A percentile compares a stretch with the other conserved stretches of the same genome.
Conservation (phyloP, 106 monocot species). For the Dioscorea zingiberensis region DNA sequence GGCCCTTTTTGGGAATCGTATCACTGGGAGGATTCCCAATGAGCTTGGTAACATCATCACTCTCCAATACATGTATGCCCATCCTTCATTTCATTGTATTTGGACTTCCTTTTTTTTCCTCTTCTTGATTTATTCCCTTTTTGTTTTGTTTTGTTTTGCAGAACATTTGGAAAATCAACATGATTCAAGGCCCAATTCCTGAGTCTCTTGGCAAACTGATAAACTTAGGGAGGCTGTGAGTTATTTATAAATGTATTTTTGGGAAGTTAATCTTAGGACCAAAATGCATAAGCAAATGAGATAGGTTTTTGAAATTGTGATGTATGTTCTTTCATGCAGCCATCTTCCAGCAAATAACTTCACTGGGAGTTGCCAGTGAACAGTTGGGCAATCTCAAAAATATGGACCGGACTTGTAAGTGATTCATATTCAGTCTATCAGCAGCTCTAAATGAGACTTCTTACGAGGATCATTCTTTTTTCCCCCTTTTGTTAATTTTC, state of each 20-base stretch:
- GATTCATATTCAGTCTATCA: not conserved
- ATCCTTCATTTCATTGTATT: not conserved
- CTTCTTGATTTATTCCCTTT: not conserved
- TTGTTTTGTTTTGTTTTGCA: not conserved
- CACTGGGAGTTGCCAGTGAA: conserved; percentile 35
- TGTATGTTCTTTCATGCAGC: conserved; percentile 14
- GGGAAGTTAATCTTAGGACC: no score
- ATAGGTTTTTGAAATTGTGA: no score
- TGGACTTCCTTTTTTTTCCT: not conserved
- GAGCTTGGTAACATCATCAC: conserved; percentile 1
- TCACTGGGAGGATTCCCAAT: not conserved
- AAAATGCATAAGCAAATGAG: no score
- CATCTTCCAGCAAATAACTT: conserved; percentile 27
- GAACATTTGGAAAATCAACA: conserved; percentile 22
- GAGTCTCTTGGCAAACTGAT: conserved; percentile 18
- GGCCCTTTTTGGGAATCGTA: not conserved
- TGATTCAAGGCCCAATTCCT: conserved; percentile 24
- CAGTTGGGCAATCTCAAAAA: conserved; percentile 37
- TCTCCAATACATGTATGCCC: conserved; percentile 6
- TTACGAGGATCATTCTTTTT: not conserved
- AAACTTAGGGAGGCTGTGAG: conserved; percentile 26
- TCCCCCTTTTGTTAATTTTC: conserved; percentile 4
- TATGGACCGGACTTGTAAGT: conserved; percentile 32
- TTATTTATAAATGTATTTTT: not conserved
- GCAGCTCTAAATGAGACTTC: no score